A percentile compares a stretch with the other conserved stretches of the same genome.
These are phyloP conservation scores for Naegleria gruberi DNA, from an alignment of 208 protist genomes.

Conservation along the genomic window DNA sequence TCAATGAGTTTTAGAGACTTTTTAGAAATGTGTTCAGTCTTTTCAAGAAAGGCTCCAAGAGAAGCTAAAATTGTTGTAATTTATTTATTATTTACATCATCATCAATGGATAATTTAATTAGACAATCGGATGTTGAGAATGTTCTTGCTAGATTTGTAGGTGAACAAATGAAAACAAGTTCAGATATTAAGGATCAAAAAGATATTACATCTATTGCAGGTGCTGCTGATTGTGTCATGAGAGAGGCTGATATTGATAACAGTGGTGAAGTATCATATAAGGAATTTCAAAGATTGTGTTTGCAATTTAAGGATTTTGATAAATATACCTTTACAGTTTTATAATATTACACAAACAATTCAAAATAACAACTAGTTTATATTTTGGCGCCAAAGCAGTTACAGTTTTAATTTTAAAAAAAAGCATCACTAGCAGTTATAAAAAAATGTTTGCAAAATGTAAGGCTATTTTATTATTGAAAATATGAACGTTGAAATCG, in stretches of 20 bases:
- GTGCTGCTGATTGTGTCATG: not conserved
- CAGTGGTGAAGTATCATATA: not conserved
- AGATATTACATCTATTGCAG: not conserved
- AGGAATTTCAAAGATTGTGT: conserved; percentile 8
- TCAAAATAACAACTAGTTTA: no score
- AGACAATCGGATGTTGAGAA: not conserved
- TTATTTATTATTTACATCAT: not conserved
- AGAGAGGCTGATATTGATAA: not conserved
- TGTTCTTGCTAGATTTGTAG: not conserved
- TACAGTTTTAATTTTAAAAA: no score
- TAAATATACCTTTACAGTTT: not conserved
- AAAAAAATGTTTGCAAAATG: not conserved
- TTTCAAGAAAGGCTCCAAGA: not conserved
- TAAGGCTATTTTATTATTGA: no score
- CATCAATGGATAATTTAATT: not conserved
- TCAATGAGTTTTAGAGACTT: not conserved
- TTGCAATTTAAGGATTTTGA: not conserved
- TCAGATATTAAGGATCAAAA: not conserved
- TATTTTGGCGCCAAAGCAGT: no score
- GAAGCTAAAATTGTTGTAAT: not conserved
- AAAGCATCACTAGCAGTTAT: not conserved
- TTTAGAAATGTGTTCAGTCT: conserved; percentile 13
- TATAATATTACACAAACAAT: not conserved
- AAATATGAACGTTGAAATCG: no score
- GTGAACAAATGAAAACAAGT: not conserved